phyloP scores from a whole-genome alignment of 768 basidiomycete species.

The Leccinum fibrillosum region DNA sequence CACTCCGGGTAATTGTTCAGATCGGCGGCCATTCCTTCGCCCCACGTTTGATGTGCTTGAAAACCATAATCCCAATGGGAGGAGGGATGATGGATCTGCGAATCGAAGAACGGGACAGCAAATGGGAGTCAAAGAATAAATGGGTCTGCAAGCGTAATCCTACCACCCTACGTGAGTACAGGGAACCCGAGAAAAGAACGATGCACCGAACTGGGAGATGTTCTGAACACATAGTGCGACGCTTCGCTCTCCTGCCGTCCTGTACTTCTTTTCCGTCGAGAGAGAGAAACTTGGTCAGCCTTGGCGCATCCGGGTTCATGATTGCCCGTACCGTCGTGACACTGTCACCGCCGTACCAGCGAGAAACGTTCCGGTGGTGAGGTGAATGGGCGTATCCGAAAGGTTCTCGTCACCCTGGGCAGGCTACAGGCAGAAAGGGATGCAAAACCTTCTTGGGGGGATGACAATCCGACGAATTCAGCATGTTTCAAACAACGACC shows the following conservation, averaged over 20 bases:
- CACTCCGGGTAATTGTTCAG: too few relatives aligned
- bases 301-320: background rate
- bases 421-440: background rate
- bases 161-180: background rate
- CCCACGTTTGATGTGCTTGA: background rate
- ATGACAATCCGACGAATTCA: background rate
- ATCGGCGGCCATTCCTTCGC: background rate
- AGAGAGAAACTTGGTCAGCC: background rate
- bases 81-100: background rate
- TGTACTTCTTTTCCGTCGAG: background rate
- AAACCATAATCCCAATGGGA: background rate
- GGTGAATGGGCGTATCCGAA: background rate
- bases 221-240: background rate
- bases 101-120: background rate
- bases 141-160: background rate
- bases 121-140: background rate
- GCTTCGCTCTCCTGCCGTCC: background rate
- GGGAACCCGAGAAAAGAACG: background rate
- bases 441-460: constrained; percentile 27
- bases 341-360: background rate
- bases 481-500: background rate
- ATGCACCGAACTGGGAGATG: background rate
- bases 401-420: background rate
- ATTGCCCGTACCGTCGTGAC: background rate
- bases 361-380: background rate